Conservation (phyloP, 179 eudicot genomes). For the Amaranthus tricolor region DNA sequence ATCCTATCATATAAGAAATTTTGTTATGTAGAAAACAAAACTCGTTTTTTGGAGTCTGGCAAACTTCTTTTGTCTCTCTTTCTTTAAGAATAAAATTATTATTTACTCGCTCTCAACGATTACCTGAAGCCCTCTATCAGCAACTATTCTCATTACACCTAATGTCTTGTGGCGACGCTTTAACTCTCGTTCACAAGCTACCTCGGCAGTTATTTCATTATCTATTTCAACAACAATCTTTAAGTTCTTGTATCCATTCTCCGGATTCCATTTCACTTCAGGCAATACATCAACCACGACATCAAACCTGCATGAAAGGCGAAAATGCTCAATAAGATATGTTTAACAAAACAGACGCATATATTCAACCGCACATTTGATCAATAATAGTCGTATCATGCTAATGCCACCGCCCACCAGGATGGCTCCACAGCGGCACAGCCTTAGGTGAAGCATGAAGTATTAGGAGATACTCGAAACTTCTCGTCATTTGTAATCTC, state of each 20-base stretch:
- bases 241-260: slow-evolving; percentile 81
- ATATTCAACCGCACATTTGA: neutral
- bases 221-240: slow-evolving; percentile 85
- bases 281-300: slow-evolving; percentile 82
- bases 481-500: neutral
- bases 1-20: neutral
- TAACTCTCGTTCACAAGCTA: slow-evolving; percentile 71
- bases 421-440: neutral
- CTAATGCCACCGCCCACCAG: neutral
- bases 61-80: too few species aligned
- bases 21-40: neutral
- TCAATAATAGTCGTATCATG: neutral
- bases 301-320: slow-evolving; percentile 58
- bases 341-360: slow-evolving; percentile 1
- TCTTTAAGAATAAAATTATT: neutral
- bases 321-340: neutral
- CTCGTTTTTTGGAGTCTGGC: too few species aligned
- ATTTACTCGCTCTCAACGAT: slow-evolving; percentile 3
- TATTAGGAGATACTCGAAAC: neutral
- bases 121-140: slow-evolving; percentile 92
- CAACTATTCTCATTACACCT: slow-evolving; percentile 67
- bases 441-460: neutral
- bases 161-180: slow-evolving; percentile 71
- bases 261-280: slow-evolving; percentile 79
- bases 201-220: slow-evolving; percentile 76